A percentile compares a stretch with the other conserved stretches of the same genome.
Evolutionary conservation across 129 eudicot species (phyloP).

Genomic region (Rutidosis leptorrhynchoides): DNA sequence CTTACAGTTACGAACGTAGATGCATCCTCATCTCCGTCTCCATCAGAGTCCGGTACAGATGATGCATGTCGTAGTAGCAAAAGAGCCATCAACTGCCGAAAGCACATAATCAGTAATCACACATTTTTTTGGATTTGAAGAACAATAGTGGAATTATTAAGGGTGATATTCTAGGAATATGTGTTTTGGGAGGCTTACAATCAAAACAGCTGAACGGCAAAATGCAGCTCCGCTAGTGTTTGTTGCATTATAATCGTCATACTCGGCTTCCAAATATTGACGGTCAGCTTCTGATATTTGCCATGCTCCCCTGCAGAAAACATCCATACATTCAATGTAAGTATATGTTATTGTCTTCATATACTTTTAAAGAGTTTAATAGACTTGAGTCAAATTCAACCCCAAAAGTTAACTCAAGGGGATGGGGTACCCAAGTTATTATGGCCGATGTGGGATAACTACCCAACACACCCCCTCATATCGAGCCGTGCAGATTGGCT

Average conservation of each 20-base stretch:
- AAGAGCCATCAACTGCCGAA: slow-evolving; percentile 83
- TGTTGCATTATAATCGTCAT: slow-evolving; percentile 70
- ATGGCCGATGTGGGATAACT: too few relatives aligned
- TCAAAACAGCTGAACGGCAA: slow-evolving; percentile 88
- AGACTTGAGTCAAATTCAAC: too few relatives aligned
- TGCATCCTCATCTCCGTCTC: slow-evolving; percentile 70
- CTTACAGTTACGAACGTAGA: slow-evolving; percentile 83
- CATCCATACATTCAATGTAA: neutral
- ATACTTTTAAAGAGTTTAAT: too few relatives aligned
- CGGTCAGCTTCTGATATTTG: slow-evolving; percentile 89
- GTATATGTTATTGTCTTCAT: neutral
- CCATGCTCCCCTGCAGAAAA: slow-evolving; percentile 77
- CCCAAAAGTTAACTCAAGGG: too few relatives aligned
- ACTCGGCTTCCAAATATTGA: slow-evolving; percentile 80
- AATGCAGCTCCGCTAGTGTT: slow-evolving; percentile 90
- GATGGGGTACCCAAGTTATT: too few relatives aligned
- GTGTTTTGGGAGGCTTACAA: slow-evolving; percentile 45
- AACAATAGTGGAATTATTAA: neutral
- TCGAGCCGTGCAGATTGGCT: too few relatives aligned
- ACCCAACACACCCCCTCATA: too few relatives aligned
- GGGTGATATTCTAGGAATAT: neutral
- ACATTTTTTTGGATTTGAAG: neutral
- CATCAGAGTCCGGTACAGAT: slow-evolving; percentile 59
- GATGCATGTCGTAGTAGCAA: slow-evolving; percentile 80
- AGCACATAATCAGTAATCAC: neutral